phyloP scores from a whole-genome alignment of 2,329 filamentous ascomycete genomes.

The Xylaria sp. region DNA sequence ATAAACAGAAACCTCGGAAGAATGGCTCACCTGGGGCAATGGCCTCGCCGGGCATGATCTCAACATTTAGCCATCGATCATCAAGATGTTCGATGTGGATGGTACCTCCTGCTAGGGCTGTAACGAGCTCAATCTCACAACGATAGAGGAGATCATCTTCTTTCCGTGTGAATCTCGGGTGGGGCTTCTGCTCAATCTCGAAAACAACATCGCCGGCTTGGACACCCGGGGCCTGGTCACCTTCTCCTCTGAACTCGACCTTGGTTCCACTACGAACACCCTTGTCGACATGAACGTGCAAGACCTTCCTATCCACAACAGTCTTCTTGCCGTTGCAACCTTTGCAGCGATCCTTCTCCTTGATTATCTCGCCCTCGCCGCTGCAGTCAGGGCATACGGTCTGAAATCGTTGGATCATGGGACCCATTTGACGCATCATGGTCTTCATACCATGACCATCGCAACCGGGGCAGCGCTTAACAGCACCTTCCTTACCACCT shows the following conservation, averaged over 20 bases:
- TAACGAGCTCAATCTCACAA: constrained; percentile 94
- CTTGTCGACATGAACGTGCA: constrained; percentile 96
- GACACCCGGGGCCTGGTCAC: constrained; percentile 93
- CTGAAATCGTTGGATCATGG: constrained; percentile 99
- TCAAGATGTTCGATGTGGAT: constrained; percentile 97
- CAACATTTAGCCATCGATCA: constrained; percentile 93
- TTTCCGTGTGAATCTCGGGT: constrained; percentile 91
- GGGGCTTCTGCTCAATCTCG: constrained; percentile 99
- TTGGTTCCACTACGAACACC: constrained; percentile 94
- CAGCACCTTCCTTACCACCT: constrained; percentile 97
- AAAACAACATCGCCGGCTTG: constrained; percentile 97
- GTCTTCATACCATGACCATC: constrained; percentile 98
- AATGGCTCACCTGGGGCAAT: constrained; percentile 82
- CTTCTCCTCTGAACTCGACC: constrained; percentile 96
- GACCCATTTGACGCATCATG: constrained; percentile 99
- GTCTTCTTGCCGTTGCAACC: constrained; percentile 98
- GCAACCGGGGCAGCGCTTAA: constrained; percentile 90
- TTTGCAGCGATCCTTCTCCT: constrained; percentile 98
- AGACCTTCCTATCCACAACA: constrained; percentile 93
- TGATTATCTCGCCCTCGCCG: constrained; percentile 95
- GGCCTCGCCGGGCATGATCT: constrained; percentile 92
- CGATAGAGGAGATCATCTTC: constrained; percentile 97
- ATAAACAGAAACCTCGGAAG: not conserved
- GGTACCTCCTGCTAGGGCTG: constrained; percentile 88
- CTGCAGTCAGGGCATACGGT: constrained; percentile 98